phyloP scores from a whole-genome alignment of 371 early-diverging fungal genomes.

The Cokeromyces recurvatus region DNA sequence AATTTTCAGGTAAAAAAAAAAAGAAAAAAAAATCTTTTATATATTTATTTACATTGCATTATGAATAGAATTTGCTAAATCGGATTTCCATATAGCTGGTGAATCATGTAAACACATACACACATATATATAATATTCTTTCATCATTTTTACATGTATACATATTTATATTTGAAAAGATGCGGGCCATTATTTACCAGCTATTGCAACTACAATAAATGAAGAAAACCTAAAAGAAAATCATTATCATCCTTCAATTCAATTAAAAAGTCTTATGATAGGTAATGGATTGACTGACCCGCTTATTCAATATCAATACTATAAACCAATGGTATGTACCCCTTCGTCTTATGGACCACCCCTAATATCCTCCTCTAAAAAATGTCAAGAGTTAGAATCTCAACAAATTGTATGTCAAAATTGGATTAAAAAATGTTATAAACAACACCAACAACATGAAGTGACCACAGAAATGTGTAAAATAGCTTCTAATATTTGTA shows the following conservation, averaged over 20 bases:
- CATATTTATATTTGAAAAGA: no score
- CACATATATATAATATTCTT: no score
- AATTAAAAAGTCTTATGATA: constrained; percentile 71
- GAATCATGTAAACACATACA: constrained; percentile 67
- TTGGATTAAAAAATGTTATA: constrained; percentile 81
- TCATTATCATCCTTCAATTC: constrained; percentile 27
- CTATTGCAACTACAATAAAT: constrained; percentile 61
- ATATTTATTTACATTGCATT: no score
- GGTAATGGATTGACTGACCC: constrained; percentile 93
- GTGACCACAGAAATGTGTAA: constrained; percentile 58
- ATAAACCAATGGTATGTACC: constrained; percentile 82
- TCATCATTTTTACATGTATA: no score
- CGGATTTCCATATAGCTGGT: constrained; percentile 56
- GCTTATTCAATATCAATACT: constrained; percentile 84
- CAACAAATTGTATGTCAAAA: constrained; percentile 68
- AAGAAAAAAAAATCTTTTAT: not conserved
- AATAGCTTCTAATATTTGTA: constrained; percentile 81
- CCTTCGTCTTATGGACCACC: constrained; percentile 68
- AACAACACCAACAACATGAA: constrained; percentile 42
- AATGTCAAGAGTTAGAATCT: constrained; percentile 66
- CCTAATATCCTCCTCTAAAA: constrained; percentile 53
- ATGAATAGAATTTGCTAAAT: constrained; percentile 21
- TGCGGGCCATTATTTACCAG: constrained; percentile 79
- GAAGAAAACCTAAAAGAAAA: constrained; percentile 43
- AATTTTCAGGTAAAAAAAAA: constrained; percentile 43